Evolutionary conservation across 257 asterid species (phyloP), one percentile per base, ranked within the genome.

Genomic region (Apocynum venetum): DNA sequence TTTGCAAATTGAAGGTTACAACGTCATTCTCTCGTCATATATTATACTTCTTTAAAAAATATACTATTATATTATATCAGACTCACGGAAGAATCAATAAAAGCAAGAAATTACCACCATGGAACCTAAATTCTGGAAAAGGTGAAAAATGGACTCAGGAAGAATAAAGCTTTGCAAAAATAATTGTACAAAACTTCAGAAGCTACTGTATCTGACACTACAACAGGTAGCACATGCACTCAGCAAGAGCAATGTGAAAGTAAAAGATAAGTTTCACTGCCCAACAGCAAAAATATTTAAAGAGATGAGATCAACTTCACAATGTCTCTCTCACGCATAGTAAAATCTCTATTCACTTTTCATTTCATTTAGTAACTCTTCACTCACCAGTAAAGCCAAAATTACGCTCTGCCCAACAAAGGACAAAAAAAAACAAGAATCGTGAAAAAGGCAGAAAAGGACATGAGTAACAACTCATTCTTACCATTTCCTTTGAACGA

Each of bases 251-350:
- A 83, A 83, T 73, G 83, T 76, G 79, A 83, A 82, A 80, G 82
- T 70, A 82, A 75, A 79, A 66, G 80, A 68, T 69, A 63, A 59
- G 81, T 82, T 78, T 80, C 83, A 81, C 85, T 35, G 86, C 80
- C 81, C 69, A 75, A 20, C 64, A 78, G 80, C 89, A 80, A 82
- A 83, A 80, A 48, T 79, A 43, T 71, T 87, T 73, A 71, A 76
- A 78, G 78, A 81, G 83, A 80, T 77, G 82, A 40, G 35, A 67
- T 67, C 12, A 48, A 66, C 70, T 77, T 79, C 78, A 80, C 76
- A 61, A 80, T 82, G 91, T 86, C 91, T 70, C 88, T 72, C 80
- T 74, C 68, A 77, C 73, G 51, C 83, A 81, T 77, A 85, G 57
- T 69, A 61, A 77, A 57, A 67, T 56, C 73, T 44, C 71, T 74